Percentiles rank a stretch among this genome's conserved stretches.
These are phyloP conservation scores for Cystofilobasidium bisporidii DNA, from an alignment of 768 basidiomycete species.

Conservation along the genomic window DNA sequence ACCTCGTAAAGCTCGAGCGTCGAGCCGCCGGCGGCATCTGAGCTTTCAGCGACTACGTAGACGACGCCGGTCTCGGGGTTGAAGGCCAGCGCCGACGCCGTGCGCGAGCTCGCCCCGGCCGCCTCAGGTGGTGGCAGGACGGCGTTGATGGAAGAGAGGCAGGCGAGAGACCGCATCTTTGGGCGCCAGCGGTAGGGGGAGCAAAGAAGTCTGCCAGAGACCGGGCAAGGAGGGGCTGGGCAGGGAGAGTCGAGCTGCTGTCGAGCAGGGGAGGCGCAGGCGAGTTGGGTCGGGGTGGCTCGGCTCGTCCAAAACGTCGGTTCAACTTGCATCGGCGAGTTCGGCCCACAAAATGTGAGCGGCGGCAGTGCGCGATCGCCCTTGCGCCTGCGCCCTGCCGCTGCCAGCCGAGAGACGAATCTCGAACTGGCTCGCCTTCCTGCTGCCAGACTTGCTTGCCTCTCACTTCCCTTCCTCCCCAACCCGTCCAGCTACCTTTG, in stretches of 20 bases:
- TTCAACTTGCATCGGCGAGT: too few species aligned
- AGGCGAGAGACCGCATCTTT: constrained; percentile 18
- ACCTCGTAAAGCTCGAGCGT: constrained; percentile 16
- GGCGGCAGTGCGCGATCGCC: too few species aligned
- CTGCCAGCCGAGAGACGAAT: too few species aligned
- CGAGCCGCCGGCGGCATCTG: background rate
- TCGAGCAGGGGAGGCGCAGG: too few species aligned
- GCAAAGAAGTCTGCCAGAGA: background rate
- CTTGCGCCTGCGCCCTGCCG: too few species aligned
- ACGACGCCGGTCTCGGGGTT: constrained; percentile 15
- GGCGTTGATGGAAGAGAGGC: constrained; percentile 20
- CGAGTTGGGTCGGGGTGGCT: too few species aligned
- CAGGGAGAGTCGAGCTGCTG: background rate
- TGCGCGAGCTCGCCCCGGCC: background rate
- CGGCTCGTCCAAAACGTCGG: too few species aligned
- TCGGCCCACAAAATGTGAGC: too few species aligned
- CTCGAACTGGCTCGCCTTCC: too few species aligned
- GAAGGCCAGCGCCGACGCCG: constrained; percentile 18
- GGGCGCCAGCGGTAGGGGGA: background rate
- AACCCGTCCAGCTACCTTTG: too few species aligned
- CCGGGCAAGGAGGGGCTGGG: background rate
- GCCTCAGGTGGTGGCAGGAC: constrained; percentile 1
- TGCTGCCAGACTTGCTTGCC: background rate
- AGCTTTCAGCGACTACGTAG: constrained; percentile 13
- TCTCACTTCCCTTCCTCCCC: background rate